Percentiles rank a stretch among this genome's conserved stretches.
Evolutionary conservation across 139 green algal species (phyloP).

Genomic region (Edaphochlamys debaryana): DNA sequence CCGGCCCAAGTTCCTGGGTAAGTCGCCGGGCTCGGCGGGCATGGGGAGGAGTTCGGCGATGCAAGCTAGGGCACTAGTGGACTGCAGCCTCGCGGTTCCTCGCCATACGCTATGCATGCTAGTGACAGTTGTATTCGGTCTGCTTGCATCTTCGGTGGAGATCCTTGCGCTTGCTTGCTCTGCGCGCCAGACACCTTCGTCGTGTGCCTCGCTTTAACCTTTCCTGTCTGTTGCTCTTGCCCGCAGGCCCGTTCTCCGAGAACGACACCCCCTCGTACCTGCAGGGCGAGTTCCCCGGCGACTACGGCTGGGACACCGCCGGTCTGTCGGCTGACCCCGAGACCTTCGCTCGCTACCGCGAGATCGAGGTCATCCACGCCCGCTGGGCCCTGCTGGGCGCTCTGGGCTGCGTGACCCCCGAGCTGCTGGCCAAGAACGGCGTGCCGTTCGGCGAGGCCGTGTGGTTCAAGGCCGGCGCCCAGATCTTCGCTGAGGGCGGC

Average conservation of each 20-base stretch:
- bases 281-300: constrained; percentile 89
- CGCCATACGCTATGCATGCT: neutral
- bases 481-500: too few species aligned
- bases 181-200: neutral
- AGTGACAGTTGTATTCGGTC: too few species aligned
- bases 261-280: constrained; percentile 80
- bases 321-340: constrained; percentile 97
- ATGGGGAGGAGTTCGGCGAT: too few species aligned
- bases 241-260: constrained; percentile 81
- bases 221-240: neutral
- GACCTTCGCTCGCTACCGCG: constrained; percentile 85
- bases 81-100: too few species aligned
- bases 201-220: neutral
- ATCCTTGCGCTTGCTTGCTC: neutral
- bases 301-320: constrained; percentile 98
- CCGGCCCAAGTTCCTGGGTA: constrained; percentile 71
- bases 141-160: neutral
- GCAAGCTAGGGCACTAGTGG: too few species aligned
- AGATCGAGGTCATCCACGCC: constrained; percentile 81
- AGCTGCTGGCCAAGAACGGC: too few species aligned
- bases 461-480: too few species aligned
- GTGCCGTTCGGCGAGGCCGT: too few species aligned
- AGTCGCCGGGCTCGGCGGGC: neutral
- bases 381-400: constrained; percentile 97
- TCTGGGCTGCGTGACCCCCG: constrained; percentile 78